Evolutionary conservation across 768 basidiomycete genomes (phyloP).

Genomic region (Boletus pseudo-olivaceus): DNA sequence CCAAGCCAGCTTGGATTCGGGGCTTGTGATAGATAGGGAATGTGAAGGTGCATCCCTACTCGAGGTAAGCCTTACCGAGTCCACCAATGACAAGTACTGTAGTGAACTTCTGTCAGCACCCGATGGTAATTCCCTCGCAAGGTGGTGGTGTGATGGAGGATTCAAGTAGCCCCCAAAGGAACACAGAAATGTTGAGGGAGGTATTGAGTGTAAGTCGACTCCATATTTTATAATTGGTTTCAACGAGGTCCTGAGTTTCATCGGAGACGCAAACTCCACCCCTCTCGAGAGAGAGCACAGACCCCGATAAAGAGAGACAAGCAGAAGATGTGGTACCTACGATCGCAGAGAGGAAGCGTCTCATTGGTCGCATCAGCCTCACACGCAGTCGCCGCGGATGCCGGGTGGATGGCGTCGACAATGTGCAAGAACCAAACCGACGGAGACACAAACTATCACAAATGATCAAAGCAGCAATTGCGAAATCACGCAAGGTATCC

Average conservation of each 20-base stretch:
- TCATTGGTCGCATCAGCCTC: constrained; percentile 7
- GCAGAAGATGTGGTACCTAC: constrained; percentile 7
- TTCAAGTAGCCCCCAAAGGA: background rate
- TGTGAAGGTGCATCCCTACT: constrained; percentile 23
- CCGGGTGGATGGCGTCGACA: background rate
- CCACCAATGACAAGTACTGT: background rate
- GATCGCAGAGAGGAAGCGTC: background rate
- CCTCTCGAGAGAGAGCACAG: constrained; percentile 3
- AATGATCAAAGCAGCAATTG: constrained; percentile 17
- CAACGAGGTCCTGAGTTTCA: constrained; percentile 2
- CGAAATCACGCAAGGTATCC: constrained; percentile 25
- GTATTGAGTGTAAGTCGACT: constrained; percentile 17
- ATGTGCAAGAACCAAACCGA: constrained; percentile 9
- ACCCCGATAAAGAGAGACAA: constrained; percentile 1
- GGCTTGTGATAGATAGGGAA: constrained; percentile 24
- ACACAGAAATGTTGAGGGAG: constrained; percentile 9
- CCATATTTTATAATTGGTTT: background rate
- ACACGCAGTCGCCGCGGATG: constrained; percentile 1
- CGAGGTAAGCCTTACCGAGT: constrained; percentile 18
- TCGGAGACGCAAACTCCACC: constrained; percentile 9
- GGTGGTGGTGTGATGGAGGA: background rate
- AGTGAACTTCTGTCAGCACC: constrained; percentile 12
- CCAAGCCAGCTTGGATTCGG: constrained; percentile 28
- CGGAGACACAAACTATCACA: constrained; percentile 15
- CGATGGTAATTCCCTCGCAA: background rate